Evolutionary conservation across 371 early-diverging fungal species (phyloP).

Genomic region (Mortierella sp.): DNA sequence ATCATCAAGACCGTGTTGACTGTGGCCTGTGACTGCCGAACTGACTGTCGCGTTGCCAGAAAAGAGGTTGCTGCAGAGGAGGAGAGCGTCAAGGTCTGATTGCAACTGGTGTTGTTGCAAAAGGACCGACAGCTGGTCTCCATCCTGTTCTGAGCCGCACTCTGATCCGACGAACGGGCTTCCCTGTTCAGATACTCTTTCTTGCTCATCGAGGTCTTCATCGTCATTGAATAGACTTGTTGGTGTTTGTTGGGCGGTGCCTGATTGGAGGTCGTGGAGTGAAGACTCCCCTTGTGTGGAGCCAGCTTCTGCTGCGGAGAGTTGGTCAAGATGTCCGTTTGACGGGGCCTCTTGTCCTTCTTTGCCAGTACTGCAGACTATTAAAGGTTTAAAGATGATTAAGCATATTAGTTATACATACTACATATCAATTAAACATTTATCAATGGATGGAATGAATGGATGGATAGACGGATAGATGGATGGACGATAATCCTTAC

Average conservation of each 20-base stretch:
- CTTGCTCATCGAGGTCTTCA: constrained; percentile 52
- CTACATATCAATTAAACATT: background rate
- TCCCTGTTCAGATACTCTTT: constrained; percentile 41
- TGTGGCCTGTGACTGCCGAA: constrained; percentile 20
- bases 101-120: constrained; percentile 49
- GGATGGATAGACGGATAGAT: constrained; percentile 15
- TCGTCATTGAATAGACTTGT: constrained; percentile 56
- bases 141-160: constrained; percentile 48
- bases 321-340: constrained; percentile 48
- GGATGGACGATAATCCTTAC: constrained; percentile 17
- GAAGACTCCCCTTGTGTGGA: constrained; percentile 49
- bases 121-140: constrained; percentile 59
- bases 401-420: background rate
- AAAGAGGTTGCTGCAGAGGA: constrained; percentile 57
- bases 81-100: constrained; percentile 58
- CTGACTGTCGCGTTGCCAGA: constrained; percentile 19
- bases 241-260: constrained; percentile 40
- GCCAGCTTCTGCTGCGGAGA: constrained; percentile 60
- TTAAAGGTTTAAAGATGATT: background rate
- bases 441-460: constrained; percentile 15
- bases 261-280: constrained; percentile 30
- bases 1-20: constrained; percentile 25
- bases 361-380: constrained; percentile 61
- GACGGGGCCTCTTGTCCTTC: constrained; percentile 46
- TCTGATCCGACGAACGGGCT: constrained; percentile 53